phyloP scores from a whole-genome alignment of 2,329 filamentous ascomycete genomes.

The Nemania serpens region DNA sequence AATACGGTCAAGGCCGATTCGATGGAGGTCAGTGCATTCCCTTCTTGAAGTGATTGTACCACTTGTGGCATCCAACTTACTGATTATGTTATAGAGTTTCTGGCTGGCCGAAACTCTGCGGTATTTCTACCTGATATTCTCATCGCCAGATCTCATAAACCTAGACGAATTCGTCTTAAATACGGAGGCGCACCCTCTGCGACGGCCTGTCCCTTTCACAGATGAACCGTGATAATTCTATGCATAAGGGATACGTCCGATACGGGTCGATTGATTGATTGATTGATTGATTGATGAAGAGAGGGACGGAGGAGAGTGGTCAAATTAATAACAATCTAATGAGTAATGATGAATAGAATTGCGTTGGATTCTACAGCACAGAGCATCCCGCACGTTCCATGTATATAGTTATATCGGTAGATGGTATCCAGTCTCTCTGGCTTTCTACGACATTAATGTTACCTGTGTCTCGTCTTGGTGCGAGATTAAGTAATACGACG shows the following conservation, averaged over 20 bases:
- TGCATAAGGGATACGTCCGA: background rate
- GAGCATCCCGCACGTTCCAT: background rate
- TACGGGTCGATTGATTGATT: background rate
- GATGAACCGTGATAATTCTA: background rate
- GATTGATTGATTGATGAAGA: background rate
- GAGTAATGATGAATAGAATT: constrained; percentile 25
- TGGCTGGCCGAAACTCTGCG: constrained; percentile 70
- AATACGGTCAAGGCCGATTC: constrained; percentile 47
- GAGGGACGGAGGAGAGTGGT: background rate
- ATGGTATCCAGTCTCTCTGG: background rate
- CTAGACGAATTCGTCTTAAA: constrained; percentile 64
- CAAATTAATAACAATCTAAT: constrained; percentile 13
- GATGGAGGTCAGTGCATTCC: constrained; percentile 30
- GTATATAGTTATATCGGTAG: constrained; percentile 3
- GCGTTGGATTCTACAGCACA: constrained; percentile 15
- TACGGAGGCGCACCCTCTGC: constrained; percentile 47
- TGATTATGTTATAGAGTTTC: constrained; percentile 57
- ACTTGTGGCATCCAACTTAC: constrained; percentile 60
- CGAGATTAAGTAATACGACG: background rate
- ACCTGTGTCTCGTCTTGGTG: background rate
- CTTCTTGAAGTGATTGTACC: background rate
- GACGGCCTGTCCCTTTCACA: constrained; percentile 17
- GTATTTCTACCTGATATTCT: constrained; percentile 41
- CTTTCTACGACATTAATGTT: background rate
- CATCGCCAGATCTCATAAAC: constrained; percentile 57